These are phyloP conservation scores for Strobilomyces dryophilus DNA, from an alignment of 768 basidiomycete species.

Conservation along the genomic window DNA sequence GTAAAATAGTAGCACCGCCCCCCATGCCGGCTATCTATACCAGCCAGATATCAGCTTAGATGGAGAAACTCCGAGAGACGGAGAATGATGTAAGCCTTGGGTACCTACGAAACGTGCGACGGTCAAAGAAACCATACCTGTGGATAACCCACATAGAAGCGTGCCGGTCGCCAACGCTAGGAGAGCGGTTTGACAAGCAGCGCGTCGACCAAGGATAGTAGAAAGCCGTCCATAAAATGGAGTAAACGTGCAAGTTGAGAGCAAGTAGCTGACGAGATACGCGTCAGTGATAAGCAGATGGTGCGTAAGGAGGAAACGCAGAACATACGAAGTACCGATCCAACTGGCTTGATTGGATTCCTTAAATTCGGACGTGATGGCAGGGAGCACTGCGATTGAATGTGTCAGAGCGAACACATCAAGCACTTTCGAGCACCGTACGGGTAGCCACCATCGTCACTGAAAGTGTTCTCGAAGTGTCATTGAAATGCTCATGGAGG, in stretches of 20 bases:
- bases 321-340: slow-evolving; percentile 22
- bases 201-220: slow-evolving; percentile 24
- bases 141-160: slow-evolving; percentile 61
- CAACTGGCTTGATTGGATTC: slow-evolving; percentile 16
- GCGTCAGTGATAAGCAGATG: neutral
- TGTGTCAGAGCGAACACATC: neutral
- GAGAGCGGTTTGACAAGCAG: slow-evolving; percentile 62
- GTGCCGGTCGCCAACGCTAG: slow-evolving; percentile 58
- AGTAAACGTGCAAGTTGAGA: slow-evolving; percentile 77
- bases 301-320: neutral
- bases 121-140: slow-evolving; percentile 64
- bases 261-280: slow-evolving; percentile 41
- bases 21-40: slow-evolving; percentile 21
- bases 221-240: slow-evolving; percentile 75
- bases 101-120: slow-evolving; percentile 56
- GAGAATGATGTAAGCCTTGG: neutral
- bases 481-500: neutral
- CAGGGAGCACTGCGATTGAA: slow-evolving; percentile 1
- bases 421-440: neutral
- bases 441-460: slow-evolving; percentile 25
- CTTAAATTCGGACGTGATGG: too few relatives aligned
- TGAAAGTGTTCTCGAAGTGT: neutral
- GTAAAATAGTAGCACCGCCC: slow-evolving; percentile 17
- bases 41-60: too few relatives aligned
- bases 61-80: neutral